These are phyloP conservation scores for Plantago major DNA, from an alignment of 257 asterid species.

Conservation along the genomic window DNA sequence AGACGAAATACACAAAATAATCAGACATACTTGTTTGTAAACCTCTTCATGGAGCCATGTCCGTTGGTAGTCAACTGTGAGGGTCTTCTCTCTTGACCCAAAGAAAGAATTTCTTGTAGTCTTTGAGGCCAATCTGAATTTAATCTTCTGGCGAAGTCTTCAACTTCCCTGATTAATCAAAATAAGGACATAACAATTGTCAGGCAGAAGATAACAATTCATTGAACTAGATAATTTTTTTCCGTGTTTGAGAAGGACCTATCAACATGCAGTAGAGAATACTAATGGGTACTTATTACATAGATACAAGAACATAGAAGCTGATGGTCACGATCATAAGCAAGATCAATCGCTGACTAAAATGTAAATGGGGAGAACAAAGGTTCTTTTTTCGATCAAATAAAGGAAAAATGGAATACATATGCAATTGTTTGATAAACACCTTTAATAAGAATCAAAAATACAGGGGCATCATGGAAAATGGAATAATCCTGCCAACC, in stretches of 20 bases:
- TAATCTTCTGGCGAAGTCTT: slow-evolving; percentile 90
- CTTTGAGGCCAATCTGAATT: slow-evolving; percentile 95
- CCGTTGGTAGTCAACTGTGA: slow-evolving; percentile 50
- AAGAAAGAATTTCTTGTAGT: slow-evolving; percentile 76
- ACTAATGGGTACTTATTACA: too few species aligned
- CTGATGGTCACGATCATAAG: too few species aligned
- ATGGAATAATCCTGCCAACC: too few species aligned
- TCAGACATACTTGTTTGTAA: slow-evolving; percentile 46
- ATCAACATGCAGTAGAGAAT: neutral
- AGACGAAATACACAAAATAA: neutral
- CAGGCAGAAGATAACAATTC: neutral
- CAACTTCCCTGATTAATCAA: slow-evolving; percentile 80
- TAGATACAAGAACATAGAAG: too few species aligned
- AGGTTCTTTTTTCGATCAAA: too few species aligned
- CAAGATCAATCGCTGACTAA: too few species aligned
- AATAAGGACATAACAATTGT: slow-evolving; percentile 2
- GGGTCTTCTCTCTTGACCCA: slow-evolving; percentile 70
- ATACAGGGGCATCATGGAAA: too few species aligned
- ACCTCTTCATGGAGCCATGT: slow-evolving; percentile 64
- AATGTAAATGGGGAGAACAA: too few species aligned
- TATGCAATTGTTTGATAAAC: too few species aligned
- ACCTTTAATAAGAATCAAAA: too few species aligned
- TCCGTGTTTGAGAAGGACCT: neutral
- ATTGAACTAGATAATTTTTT: neutral
- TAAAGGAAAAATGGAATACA: too few species aligned